Percentiles rank a stretch among this genome's conserved stretches.
Evolutionary conservation across 2,329 filamentous ascomycete genomes (phyloP).

Genomic region (Claviceps digitariae): DNA sequence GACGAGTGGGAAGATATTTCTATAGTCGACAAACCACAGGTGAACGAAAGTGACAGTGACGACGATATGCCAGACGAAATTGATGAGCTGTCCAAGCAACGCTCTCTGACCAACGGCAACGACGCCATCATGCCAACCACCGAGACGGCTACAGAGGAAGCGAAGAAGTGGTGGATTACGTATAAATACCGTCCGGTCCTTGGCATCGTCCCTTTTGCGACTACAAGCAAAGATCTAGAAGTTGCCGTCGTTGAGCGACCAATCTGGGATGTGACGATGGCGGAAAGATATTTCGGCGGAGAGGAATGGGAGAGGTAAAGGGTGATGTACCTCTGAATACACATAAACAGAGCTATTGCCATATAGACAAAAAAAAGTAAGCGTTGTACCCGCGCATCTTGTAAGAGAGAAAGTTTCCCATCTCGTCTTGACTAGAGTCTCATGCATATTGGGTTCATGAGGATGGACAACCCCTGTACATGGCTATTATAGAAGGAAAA

Average conservation of each 20-base stretch:
- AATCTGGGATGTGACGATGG: conserved; percentile 66
- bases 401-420: background rate
- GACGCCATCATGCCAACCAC: conserved; percentile 7
- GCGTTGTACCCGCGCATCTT: no score
- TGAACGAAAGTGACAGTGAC: conserved; percentile 22
- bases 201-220: conserved; percentile 43
- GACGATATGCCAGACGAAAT: conserved; percentile 23
- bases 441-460: background rate
- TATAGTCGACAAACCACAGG: conserved; percentile 24
- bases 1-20: conserved; percentile 27
- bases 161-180: conserved; percentile 56
- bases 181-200: conserved; percentile 93
- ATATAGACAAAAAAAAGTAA: no score
- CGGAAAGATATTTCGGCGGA: conserved; percentile 53
- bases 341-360: background rate
- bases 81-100: conserved; percentile 22
- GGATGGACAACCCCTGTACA: no score
- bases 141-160: conserved; percentile 13
- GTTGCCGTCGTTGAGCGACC: conserved; percentile 83
- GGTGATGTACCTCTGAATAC: no score
- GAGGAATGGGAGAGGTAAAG: conserved; percentile 34
- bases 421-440: background rate
- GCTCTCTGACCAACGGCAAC: conserved; percentile 12
- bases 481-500: no score
- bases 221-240: conserved; percentile 42